Conservation (phyloP, 352 stramenopile genomes). For the Globisporangium barbulae region DNA sequence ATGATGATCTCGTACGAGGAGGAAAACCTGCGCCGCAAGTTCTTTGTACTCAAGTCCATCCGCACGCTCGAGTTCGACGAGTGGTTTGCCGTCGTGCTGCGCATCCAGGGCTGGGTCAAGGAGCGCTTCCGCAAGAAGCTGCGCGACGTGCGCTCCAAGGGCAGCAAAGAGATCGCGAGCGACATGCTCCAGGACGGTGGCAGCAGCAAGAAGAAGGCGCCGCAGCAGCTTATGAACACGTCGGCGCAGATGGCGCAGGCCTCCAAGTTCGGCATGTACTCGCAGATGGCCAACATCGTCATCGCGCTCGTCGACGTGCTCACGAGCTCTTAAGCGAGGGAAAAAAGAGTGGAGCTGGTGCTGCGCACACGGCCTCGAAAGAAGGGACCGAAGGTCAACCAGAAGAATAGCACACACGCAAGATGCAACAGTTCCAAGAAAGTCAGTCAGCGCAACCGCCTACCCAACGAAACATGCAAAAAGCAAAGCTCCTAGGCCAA, state of each 20-base stretch:
- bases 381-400: too few species aligned
- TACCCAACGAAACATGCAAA: too few species aligned
- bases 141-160: conserved; percentile 48
- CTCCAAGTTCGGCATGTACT: conserved; percentile 79
- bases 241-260: conserved; percentile 68
- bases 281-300: conserved; percentile 75
- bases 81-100: conserved; percentile 72
- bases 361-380: too few species aligned
- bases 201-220: conserved; percentile 13
- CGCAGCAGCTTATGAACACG: conserved; percentile 57
- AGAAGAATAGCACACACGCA: too few species aligned
- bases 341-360: background rate
- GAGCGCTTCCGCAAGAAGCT: conserved; percentile 60
- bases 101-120: conserved; percentile 73
- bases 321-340: conserved; percentile 22
- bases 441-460: too few species aligned
- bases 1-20: conserved; percentile 88
- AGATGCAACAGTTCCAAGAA: too few species aligned
- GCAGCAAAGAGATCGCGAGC: conserved; percentile 36
- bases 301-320: conserved; percentile 71
- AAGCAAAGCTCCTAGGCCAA: too few species aligned
- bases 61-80: conserved; percentile 79
- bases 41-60: conserved; percentile 84
- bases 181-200: conserved; percentile 7
- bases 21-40: conserved; percentile 67